Conservation (phyloP, 192 early-diverging fungal species). For the Spizellomyces sp. region DNA sequence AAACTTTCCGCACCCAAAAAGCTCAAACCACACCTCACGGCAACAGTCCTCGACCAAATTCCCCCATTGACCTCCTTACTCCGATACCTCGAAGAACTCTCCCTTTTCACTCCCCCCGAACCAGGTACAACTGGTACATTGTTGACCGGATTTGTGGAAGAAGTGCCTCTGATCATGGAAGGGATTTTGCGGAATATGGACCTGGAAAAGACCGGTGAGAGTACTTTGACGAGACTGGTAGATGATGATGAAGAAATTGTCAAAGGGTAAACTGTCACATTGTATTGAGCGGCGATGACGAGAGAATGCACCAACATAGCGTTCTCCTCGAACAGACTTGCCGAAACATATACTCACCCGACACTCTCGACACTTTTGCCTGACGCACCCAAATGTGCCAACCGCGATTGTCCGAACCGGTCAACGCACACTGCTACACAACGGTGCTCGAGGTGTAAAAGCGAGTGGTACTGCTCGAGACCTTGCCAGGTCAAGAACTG, state of each 20-base stretch:
- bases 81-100: constrained; percentile 51
- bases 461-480: constrained; percentile 57
- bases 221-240: background rate
- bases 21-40: constrained; percentile 40
- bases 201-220: background rate
- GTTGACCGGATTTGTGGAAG: constrained; percentile 27
- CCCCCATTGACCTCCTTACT: constrained; percentile 44
- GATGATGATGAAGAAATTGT: constrained; percentile 13
- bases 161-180: constrained; percentile 22
- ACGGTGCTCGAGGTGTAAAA: constrained; percentile 52
- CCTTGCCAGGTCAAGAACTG: constrained; percentile 24
- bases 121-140: background rate
- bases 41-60: constrained; percentile 49
- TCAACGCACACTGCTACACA: constrained; percentile 37
- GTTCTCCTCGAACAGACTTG: constrained; percentile 1
- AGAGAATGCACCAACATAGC: background rate
- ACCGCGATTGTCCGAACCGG: constrained; percentile 21
- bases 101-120: constrained; percentile 38
- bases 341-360: constrained; percentile 25
- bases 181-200: background rate
- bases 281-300: background rate
- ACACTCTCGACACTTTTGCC: constrained; percentile 18
- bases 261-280: constrained; percentile 8
- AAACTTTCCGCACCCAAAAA: background rate
- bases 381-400: constrained; percentile 15